phyloP scores from a whole-genome alignment of 495 filamentous ascomycete genomes.

The Mytilinidion resinicola region DNA sequence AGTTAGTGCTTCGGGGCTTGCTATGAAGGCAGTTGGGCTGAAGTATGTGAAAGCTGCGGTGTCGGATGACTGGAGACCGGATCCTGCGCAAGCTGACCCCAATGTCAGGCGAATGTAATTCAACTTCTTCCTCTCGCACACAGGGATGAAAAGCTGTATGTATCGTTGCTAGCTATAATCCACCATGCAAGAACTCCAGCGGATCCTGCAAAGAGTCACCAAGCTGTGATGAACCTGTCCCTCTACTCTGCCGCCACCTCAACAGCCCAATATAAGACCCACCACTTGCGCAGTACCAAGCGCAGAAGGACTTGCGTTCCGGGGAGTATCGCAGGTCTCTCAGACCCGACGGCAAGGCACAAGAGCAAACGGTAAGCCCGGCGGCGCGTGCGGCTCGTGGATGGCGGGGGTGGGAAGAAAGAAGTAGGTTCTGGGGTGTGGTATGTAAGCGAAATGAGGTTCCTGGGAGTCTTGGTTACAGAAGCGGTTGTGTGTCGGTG shows the following conservation, averaged over 20 bases:
- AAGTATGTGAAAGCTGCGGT: not conserved
- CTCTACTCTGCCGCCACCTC: slow-evolving; percentile 17
- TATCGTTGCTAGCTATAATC: slow-evolving; percentile 27
- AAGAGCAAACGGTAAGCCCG: not conserved
- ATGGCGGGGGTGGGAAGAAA: too few species aligned
- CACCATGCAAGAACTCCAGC: slow-evolving; percentile 11
- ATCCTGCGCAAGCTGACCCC: slow-evolving; percentile 12
- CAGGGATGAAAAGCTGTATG: slow-evolving; percentile 20
- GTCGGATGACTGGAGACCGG: slow-evolving; percentile 10
- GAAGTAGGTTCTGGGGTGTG: too few species aligned
- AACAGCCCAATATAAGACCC: slow-evolving; percentile 7
- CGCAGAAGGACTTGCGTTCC: not conserved
- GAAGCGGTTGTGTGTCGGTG: too few species aligned
- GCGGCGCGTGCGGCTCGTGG: too few species aligned
- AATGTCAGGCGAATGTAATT: slow-evolving; percentile 19
- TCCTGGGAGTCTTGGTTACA: too few species aligned
- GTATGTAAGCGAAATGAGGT: too few species aligned
- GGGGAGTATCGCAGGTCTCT: not conserved
- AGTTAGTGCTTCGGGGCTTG: slow-evolving; percentile 10
- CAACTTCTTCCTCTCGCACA: slow-evolving; percentile 24
- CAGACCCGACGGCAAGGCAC: not conserved
- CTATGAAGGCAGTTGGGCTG: slow-evolving; percentile 11
- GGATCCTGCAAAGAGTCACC: slow-evolving; percentile 6
- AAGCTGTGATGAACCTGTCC: slow-evolving; percentile 14
- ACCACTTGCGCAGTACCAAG: not conserved